Base-by-base conservation (phyloP, 192 early-diverging fungal genomes). In the Backusella parvicylindrica region DNA sequence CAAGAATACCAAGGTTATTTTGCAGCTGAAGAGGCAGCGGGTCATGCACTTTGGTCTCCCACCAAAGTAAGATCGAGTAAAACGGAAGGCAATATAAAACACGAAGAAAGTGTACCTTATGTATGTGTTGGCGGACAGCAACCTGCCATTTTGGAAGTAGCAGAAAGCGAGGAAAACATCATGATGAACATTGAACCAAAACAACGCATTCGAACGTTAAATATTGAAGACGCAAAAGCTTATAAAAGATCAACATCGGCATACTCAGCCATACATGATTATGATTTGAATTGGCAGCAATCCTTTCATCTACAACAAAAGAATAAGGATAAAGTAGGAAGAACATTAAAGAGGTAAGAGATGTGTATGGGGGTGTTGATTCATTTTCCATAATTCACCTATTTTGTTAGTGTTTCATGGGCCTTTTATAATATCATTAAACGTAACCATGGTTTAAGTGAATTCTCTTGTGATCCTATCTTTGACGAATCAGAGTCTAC, bases 1-100 rank as follows among this genome's bases (percentile, higher is more conserved):
- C 37, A 70, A 26, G 68, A 70, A 70, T 70, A 70, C 28, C 68
- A 70, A 31, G 68, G 40, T 31, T 70, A 70, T 31, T 70, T 70
- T 70, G 68, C 40, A 15, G 68, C 68, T 21, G 40, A 70, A 13
- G 13, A 21, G 12, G 66, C 33, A 64, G 41, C 9, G 40, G 28
- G n/a, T n/a, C 40, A 26, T 28, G 6, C 16, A 7, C 11, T 36
- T 11, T 68, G 66, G 66, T 68, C 66, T 36, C 18, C 64, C 16
- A 7, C 37, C 8, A 33, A 66, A 1, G 40, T 70, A 16, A 12
- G 68, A 18, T 7, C 68, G 7, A 70, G 68, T 31, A 41, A 70
- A 41, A 70, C 68, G 1, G 68, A 70, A 16, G 41, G 40, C 6
- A 70, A 70, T 18, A 43, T 70, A 0, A 70, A 47, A 13, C 28